phyloP scores from a whole-genome alignment of 352 stramenopile species.

The Globisporangium cederbergense region DNA sequence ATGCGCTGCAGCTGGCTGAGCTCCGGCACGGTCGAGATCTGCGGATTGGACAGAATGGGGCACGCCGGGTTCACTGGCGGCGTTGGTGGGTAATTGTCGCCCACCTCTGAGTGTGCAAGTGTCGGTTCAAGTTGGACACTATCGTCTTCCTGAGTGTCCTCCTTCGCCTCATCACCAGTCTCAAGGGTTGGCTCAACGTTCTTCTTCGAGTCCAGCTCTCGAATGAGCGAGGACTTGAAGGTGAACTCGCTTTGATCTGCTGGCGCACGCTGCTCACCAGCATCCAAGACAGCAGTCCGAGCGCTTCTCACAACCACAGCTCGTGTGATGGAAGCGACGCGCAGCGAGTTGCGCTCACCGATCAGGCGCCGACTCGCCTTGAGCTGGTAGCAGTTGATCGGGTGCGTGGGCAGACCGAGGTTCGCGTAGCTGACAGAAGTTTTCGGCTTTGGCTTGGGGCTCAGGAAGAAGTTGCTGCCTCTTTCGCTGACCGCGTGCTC shows the following conservation, averaged over 20 bases:
- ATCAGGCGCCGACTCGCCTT: constrained; percentile 1
- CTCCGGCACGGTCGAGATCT: constrained; percentile 44
- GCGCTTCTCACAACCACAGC: background rate
- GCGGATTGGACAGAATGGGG: constrained; percentile 27
- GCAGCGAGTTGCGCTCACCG: background rate
- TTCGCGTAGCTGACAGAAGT: background rate
- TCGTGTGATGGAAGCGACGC: constrained; percentile 1
- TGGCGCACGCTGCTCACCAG: background rate
- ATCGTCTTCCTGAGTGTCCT: background rate
- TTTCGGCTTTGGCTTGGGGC: background rate
- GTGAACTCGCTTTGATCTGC: constrained; percentile 18
- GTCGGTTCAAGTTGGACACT: background rate
- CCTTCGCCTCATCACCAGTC: background rate
- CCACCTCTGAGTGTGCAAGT: background rate
- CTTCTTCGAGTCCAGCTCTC: constrained; percentile 17
- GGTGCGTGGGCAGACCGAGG: constrained; percentile 12
- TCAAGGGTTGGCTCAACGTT: background rate
- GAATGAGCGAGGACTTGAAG: constrained; percentile 33
- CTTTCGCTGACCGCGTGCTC: constrained; percentile 11
- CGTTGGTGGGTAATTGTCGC: background rate
- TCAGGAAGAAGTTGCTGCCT: constrained; percentile 16
- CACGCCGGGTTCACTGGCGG: constrained; percentile 12
- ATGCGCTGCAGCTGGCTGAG: constrained; percentile 29
- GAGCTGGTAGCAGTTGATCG: constrained; percentile 4
- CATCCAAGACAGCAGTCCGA: background rate